Evolutionary conservation across 345 rosid species (phyloP).

Genomic region (Populus tremula): DNA sequence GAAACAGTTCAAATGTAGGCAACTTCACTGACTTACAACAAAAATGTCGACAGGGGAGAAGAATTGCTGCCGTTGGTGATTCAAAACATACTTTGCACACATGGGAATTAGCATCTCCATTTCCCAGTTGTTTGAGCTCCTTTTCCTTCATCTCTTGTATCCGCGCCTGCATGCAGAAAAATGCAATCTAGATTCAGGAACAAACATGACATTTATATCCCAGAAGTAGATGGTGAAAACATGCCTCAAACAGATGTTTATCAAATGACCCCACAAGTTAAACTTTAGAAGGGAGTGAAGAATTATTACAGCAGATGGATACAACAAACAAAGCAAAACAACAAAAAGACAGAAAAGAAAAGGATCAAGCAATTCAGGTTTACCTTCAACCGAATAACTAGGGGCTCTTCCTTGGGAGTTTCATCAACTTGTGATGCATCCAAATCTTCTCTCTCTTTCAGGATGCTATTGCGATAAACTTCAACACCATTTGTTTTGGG

Average conservation of each 20-base stretch:
- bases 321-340: not conserved
- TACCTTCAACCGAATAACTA: slow-evolving; percentile 93
- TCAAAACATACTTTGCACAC: slow-evolving; percentile 97
- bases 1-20: not conserved
- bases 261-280: not conserved
- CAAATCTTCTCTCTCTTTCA: slow-evolving; percentile 51
- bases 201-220: not conserved
- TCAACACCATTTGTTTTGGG: slow-evolving; percentile 40
- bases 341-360: not conserved
- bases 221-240: not conserved
- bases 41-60: slow-evolving; percentile 99
- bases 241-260: not conserved
- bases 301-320: not conserved
- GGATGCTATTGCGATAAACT: slow-evolving; percentile 31
- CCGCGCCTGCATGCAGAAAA: slow-evolving; percentile 55
- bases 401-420: slow-evolving; percentile 71
- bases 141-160: slow-evolving; percentile 99
- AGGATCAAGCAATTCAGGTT: not conserved
- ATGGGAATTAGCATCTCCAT: slow-evolving; percentile 85
- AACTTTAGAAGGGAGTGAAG: not conserved
- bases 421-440: slow-evolving; percentile 53
- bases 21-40: slow-evolving; percentile 60
- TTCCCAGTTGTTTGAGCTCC: slow-evolving; percentile 61
- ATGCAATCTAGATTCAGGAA: not conserved
- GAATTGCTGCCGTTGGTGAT: slow-evolving; percentile 90